phyloP scores from a whole-genome alignment of 306 rosid genomes.

The Vicia villosa region DNA sequence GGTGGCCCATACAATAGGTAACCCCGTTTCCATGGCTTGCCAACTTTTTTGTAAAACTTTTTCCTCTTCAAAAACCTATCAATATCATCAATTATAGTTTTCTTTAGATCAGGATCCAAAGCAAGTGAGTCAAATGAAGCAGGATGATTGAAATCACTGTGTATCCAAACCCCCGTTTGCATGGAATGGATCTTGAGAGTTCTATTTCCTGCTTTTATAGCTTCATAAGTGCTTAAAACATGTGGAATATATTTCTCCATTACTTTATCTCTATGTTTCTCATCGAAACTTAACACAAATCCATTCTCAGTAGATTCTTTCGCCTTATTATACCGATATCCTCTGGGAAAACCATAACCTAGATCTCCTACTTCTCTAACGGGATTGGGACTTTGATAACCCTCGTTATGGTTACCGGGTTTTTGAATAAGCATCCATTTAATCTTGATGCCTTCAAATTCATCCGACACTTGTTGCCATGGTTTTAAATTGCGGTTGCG shows the following conservation, averaged over 20 bases:
- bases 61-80: slow-evolving; percentile 45
- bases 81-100: slow-evolving; percentile 32
- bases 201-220: slow-evolving; percentile 22
- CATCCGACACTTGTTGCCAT: slow-evolving; percentile 37
- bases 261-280: slow-evolving; percentile 29
- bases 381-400: not conserved
- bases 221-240: slow-evolving; percentile 12
- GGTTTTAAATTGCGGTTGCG: no score
- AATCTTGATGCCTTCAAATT: slow-evolving; percentile 33
- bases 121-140: slow-evolving; percentile 43
- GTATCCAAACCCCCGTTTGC: not conserved
- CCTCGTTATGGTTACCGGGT: not conserved
- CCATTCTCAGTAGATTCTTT: not conserved
- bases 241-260: slow-evolving; percentile 30
- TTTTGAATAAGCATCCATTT: slow-evolving; percentile 28
- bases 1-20: slow-evolving; percentile 50
- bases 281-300: slow-evolving; percentile 27
- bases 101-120: slow-evolving; percentile 41
- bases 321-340: not conserved
- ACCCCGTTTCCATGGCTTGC: slow-evolving; percentile 54
- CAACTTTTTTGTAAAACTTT: slow-evolving; percentile 45
- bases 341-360: not conserved
- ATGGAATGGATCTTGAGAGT: slow-evolving; percentile 23
- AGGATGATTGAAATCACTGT: slow-evolving; percentile 36
- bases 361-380: no score